Percentiles rank a stretch among this genome's conserved stretches.
Evolutionary conservation across 1,139 yeast genomes (phyloP).

Genomic region (Lodderomyces parapsilosis): DNA sequence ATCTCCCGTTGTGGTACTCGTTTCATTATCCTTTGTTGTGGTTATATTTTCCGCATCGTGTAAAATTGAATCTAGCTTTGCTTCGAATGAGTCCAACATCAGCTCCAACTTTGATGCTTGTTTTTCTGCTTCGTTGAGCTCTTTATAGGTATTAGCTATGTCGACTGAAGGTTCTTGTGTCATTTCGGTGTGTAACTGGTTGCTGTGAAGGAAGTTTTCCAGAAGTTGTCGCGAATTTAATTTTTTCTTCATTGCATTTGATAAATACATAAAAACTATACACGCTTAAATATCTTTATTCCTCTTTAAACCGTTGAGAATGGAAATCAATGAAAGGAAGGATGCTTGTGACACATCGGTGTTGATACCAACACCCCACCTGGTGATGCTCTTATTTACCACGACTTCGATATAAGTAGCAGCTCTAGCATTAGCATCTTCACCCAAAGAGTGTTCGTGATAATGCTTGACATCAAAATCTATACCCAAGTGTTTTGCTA

Average conservation of each 20-base stretch:
- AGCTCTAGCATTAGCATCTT: conserved; percentile 82
- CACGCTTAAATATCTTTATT: conserved; percentile 12
- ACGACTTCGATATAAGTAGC: conserved; percentile 81
- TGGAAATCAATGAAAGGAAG: conserved; percentile 73
- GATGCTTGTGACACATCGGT: conserved; percentile 87
- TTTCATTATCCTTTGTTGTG: background rate
- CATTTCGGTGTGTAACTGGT: no score
- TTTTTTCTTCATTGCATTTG: background rate
- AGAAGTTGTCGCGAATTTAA: no score
- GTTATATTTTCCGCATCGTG: conserved; percentile 35
- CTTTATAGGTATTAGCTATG: conserved; percentile 42
- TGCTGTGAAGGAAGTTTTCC: no score
- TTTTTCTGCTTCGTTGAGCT: conserved; percentile 42
- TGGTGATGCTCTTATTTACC: conserved; percentile 45
- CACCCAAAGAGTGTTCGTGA: conserved; percentile 90
- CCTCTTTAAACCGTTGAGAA: conserved; percentile 53
- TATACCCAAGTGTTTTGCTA: conserved; percentile 56
- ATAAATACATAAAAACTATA: background rate
- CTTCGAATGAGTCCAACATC: conserved; percentile 44
- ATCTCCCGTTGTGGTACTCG: background rate
- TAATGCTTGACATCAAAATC: conserved; percentile 74
- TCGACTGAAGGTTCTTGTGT: conserved; percentile 19
- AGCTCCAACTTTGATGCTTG: conserved; percentile 42
- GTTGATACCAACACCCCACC: conserved; percentile 95
- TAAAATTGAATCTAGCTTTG: conserved; percentile 44